These are phyloP conservation scores for Haematococcus lacustris DNA, from an alignment of 139 green algal genomes.

Conservation along the genomic window DNA sequence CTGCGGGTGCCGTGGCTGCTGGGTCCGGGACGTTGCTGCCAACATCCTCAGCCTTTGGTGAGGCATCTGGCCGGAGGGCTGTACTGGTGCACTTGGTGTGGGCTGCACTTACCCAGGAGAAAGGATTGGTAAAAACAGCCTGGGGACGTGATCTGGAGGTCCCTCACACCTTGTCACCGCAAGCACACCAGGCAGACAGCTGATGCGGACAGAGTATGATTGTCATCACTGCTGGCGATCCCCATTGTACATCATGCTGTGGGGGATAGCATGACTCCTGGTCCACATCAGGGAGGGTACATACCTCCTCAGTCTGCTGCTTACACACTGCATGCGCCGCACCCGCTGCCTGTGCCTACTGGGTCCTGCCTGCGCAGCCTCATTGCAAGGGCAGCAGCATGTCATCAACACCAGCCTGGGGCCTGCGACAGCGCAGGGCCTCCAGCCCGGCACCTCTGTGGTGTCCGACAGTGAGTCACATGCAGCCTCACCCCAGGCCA, in stretches of 20 bases:
- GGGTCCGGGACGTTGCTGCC: background rate
- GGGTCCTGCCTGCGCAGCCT: slow-evolving; percentile 1
- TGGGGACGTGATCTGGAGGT: no score
- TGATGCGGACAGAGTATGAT: background rate
- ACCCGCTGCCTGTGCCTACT: background rate
- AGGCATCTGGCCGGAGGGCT: background rate
- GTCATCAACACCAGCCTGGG: no score
- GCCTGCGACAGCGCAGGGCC: background rate
- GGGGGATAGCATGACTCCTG: background rate
- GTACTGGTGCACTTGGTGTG: background rate
- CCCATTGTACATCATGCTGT: background rate
- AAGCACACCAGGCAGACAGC: background rate
- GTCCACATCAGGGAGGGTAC: background rate
- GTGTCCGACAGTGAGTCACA: background rate
- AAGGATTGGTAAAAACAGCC: no score
- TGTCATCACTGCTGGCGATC: background rate
- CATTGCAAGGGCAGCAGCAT: slow-evolving; percentile 14
- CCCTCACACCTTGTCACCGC: background rate
- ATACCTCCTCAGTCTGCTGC: background rate
- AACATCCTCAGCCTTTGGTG: slow-evolving; percentile 4
- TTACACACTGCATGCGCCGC: background rate
- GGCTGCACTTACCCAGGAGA: no score
- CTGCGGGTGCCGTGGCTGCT: background rate
- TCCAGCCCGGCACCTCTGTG: background rate
- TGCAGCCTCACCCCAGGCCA: no score